Evolutionary conservation across 2,329 filamentous ascomycete species (phyloP).

Genomic region (Bretziella fagacearum): DNA sequence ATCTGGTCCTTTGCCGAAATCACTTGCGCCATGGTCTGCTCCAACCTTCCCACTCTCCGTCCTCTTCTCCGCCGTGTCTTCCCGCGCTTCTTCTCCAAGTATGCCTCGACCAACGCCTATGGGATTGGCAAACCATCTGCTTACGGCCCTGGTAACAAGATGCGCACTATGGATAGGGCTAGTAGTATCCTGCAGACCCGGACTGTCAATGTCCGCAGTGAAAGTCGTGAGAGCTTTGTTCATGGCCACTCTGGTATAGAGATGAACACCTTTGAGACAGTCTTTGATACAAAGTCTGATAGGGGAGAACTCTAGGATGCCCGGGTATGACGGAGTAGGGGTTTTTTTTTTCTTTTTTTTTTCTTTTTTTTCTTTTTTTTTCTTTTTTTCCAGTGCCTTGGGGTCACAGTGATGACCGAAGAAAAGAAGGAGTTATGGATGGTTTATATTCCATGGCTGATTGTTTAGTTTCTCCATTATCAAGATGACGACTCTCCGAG

Average conservation of each 20-base stretch:
- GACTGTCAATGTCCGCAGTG: constrained; percentile 9
- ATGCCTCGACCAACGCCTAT: constrained; percentile 3
- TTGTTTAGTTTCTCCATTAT: no score
- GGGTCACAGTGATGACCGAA: no score
- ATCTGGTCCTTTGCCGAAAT: constrained; percentile 26
- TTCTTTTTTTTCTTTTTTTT: no score
- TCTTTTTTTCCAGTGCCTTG: no score
- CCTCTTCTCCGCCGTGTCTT: constrained; percentile 18
- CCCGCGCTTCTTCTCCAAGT: constrained; percentile 6
- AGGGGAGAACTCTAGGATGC: no score
- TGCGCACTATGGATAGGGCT: background rate
- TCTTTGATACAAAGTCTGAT: constrained; percentile 3
- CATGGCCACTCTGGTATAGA: background rate
- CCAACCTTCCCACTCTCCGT: constrained; percentile 25
- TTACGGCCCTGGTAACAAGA: constrained; percentile 7
- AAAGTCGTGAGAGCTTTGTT: constrained; percentile 11
- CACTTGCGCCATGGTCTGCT: constrained; percentile 25
- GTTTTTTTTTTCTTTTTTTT: no score
- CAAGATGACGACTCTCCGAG: no score
- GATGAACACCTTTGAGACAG: constrained; percentile 7
- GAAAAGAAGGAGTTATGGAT: no score
- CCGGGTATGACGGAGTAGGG: no score
- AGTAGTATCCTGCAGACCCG: constrained; percentile 9
- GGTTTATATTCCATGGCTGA: no score
- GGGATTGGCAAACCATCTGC: constrained; percentile 3